Base-by-base conservation (phyloP, 257 asterid species). In the Agastache rugosa region DNA sequence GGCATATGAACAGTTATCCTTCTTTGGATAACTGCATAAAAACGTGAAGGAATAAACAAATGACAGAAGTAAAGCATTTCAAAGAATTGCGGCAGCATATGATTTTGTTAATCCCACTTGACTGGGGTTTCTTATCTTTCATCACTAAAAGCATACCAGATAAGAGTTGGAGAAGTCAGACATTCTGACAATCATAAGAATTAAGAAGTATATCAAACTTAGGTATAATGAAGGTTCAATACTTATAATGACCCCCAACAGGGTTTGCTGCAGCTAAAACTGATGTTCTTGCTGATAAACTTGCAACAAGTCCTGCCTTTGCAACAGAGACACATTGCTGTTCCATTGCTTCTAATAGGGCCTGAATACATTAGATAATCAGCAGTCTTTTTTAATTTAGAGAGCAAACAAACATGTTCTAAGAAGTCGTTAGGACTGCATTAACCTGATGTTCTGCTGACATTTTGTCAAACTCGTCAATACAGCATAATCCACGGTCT, bases 241-340 rank as follows among this genome's bases (percentile, higher is more conserved):
- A 94, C 99, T 90, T 87, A 73, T 92, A 94, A 80, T 92, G 99
- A 81, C 99, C 99, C 73, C 96, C 98, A 63, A 80, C 92, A 82
- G 99, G 99, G 82, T 94, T 94, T 80, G 99, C 98, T 31, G 99
- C 98, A 64, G 99, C 98, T 87, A 94, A 88, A 89, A 94, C 86
- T 60, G 99, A 84, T 79, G 99, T 94, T 76, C 98, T 83, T 22
- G 99, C 99, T 66, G 99, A 92, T 80, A 94, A 81, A 86, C 99
- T 94, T 77, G 99, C 99, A 70, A 94, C 97, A 72, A 94, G 97
- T 83, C 98, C 99, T 48, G 98, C 99, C 87, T 94, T 94, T 34
- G 99, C 99, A 81, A 94, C 93, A 77, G 99, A 94, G 83, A 94
- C 99, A 19, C 97, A 94, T 81, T 94, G 99, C 68, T 94, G 99